Base-by-base conservation (phyloP, 129 eudicot genomes). In the Centaurea solstitialis region DNA sequence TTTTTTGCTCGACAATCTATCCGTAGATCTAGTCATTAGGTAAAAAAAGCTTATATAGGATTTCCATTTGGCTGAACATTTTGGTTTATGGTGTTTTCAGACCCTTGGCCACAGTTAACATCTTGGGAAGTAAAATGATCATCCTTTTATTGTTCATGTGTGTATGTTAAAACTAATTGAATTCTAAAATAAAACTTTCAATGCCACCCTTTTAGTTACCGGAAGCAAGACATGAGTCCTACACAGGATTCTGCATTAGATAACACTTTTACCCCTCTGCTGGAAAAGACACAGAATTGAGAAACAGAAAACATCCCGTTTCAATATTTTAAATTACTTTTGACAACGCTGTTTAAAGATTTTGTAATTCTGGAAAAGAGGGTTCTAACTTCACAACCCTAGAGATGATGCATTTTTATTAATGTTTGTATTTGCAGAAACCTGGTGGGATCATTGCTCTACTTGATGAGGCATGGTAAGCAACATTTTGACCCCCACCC, bases 381-480 rank as follows among this genome's bases (percentile, higher is more conserved):
- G 22, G 22, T 57, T 57, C 65, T 57, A 57, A 57, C 65, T 50
- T 57, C 65, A 57, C 23, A n/a, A 57, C 22, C 65, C n/a, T 57
- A 57, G 17, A 66, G 59, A 75, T 68, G 41, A 20, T 68, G 71
- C 76, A 50, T 81, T 45, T 57, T 12, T 33, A 75, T 47, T 80
- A 81, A 81, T 74, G 75, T 39, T 76, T 76, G 59, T 83, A 71
- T 83, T 77, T 86, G 89, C 93, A 94, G 98, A 94, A 94, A 89
- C 98, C 98, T 74, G 98, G 97, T 83, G 98, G 98, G 45, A 90
- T 92, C 83, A 83, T 94, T 87, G 97, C 98, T 79, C 90, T 94
- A 79, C 97, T 94, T 74, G 98, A 94, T 86, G 98, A 94, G 87
- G 98, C 98, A 80, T 94, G 98, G 98, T 94, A 89, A 69, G 86